Conservation (phyloP, 179 eudicot species). For the Beta lomatogona region DNA sequence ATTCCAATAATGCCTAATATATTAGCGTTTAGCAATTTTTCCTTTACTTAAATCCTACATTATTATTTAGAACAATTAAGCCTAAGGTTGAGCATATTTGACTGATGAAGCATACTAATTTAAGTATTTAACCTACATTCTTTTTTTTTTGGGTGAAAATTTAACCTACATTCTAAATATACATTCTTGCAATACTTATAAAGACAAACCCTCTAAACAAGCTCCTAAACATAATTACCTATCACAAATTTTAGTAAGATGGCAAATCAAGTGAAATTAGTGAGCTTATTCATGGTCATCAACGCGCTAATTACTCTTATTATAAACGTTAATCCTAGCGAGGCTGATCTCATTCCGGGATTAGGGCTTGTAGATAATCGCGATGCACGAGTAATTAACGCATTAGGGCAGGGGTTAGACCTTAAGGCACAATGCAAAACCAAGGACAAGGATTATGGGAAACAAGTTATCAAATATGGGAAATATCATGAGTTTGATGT, state of each 20-base stretch:
- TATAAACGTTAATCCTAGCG: not conserved
- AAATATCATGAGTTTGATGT: constrained; percentile 20
- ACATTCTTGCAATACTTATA: not conserved
- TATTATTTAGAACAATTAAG: not conserved
- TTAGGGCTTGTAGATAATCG: not conserved
- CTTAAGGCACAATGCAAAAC: constrained; percentile 21
- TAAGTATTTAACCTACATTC: constrained; percentile 9
- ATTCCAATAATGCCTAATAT: not conserved
- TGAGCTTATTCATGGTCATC: not conserved
- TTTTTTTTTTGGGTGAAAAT: no score
- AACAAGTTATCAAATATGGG: constrained; percentile 6
- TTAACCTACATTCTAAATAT: constrained; percentile 6
- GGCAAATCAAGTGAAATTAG: constrained; percentile 1
- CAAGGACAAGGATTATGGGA: constrained; percentile 21
- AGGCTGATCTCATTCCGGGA: not conserved
- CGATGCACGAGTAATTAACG: constrained; percentile 15
- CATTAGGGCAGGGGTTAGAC: constrained; percentile 1
- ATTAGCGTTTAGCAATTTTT: not conserved
- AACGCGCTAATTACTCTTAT: not conserved
- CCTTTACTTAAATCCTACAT: not conserved
- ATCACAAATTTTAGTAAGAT: not conserved
- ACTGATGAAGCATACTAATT: not conserved
- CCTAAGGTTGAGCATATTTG: constrained; percentile 3
- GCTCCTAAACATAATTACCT: not conserved
- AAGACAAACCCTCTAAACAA: not conserved